Base-by-base conservation (phyloP, 805 yeast species). In the Kuraishia ogatae region DNA sequence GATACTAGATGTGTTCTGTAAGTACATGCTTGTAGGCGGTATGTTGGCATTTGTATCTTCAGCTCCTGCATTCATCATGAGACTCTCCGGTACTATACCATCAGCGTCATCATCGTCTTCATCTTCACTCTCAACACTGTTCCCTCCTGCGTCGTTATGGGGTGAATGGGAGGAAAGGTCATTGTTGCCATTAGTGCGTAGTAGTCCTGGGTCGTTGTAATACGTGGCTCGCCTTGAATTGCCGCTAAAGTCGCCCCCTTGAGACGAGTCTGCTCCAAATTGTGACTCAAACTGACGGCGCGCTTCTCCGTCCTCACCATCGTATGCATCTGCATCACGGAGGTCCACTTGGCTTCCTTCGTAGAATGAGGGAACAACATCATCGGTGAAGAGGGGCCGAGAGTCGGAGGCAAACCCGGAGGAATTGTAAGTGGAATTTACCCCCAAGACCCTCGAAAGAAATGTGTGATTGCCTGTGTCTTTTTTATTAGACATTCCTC, bases 391-490 rank as follows among this genome's bases (percentile, higher is more conserved):
- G 19, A 71, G 59, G 7, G 75, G 75, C 23, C 64, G 61, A 15
- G 63, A 62, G 47, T 56, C 62, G 1, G 61, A 54, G 13, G 48
- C 28, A 35, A 35, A 35, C n/a, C 43, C 43, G 28, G 53, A 50
- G 5, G 58, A 54, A 26, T 58, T 61, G 48, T 60, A 62, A 2
- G 66, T 63, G 10, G 75, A 71, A 48, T 67, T 65, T 51, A 70
- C 64, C 2, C 87, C 89, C 67, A 84, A 83, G 22, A 84, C 85
- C 48, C 88, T 72, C 10, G 86, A 82, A 57, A 84, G 71, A 62
- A 84, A 84, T 5, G 87, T 83, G 60, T 82, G 82, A 54, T 71
- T 71, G 56, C 66, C 48, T 19, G 50, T 28, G 22, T 53, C 55
- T 66, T 60, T 59, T 35, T 21, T 26, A 13, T 50, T 28, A 23